A percentile compares a stretch with the other conserved stretches of the same genome.
Evolutionary conservation across 129 eudicot species (phyloP).

Genomic region (Lonicera japonica): DNA sequence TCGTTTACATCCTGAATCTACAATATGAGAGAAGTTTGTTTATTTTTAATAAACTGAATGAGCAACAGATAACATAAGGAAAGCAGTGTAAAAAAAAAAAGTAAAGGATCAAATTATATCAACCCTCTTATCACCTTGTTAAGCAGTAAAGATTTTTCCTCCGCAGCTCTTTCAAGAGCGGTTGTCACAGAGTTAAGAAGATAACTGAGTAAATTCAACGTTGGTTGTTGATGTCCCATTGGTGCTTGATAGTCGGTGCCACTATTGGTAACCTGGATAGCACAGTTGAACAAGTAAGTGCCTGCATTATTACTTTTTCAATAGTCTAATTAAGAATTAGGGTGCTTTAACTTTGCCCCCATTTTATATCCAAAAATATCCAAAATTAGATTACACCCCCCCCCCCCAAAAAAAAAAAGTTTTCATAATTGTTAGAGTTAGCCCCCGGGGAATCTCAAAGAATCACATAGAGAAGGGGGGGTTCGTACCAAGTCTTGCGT

Average conservation of each 20-base stretch:
- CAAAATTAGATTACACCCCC: too few species aligned
- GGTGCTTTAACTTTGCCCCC: too few species aligned
- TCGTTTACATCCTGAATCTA: conserved; percentile 93
- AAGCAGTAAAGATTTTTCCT: conserved; percentile 71
- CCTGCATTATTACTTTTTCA: not conserved
- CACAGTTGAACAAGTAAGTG: not conserved
- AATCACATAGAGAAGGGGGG: too few species aligned
- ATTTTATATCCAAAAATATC: too few species aligned
- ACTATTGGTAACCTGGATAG: conserved; percentile 51
- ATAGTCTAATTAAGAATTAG: not conserved
- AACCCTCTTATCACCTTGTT: conserved; percentile 50
- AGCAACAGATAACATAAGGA: not conserved
- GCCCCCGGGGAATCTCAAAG: too few species aligned
- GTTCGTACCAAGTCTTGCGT: too few species aligned
- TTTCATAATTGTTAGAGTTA: too few species aligned
- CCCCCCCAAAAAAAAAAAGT: too few species aligned
- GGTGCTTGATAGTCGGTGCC: conserved; percentile 32
- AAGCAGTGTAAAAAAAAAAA: not conserved
- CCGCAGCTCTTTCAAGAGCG: conserved; percentile 83
- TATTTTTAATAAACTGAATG: not conserved
- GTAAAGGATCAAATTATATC: not conserved
- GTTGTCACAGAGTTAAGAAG: conserved; percentile 62
- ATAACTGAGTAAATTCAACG: conserved; percentile 56
- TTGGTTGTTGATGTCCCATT: conserved; percentile 69
- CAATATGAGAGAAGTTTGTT: conserved; percentile 2